A percentile compares a stretch with the other conserved stretches of the same genome.
These are phyloP conservation scores for Lipomyces starkeyi DNA, from an alignment of 805 yeast species.

Conservation along the genomic window DNA sequence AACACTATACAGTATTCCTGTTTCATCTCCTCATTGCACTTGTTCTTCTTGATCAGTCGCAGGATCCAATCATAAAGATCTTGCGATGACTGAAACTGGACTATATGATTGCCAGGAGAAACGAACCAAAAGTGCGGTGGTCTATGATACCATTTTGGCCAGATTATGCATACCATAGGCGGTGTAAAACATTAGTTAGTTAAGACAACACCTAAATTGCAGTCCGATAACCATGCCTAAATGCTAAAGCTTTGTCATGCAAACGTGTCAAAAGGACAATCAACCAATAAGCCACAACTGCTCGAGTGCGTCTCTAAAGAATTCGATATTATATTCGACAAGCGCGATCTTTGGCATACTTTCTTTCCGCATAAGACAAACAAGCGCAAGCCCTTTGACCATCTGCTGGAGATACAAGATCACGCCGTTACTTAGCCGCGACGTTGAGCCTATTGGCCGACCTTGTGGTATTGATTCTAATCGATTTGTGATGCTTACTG, in stretches of 20 bases:
- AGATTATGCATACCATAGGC: too few species aligned
- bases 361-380: slow-evolving; percentile 79
- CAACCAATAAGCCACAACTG: slow-evolving; percentile 28
- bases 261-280: not conserved
- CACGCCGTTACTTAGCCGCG: slow-evolving; percentile 82
- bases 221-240: not conserved
- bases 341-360: slow-evolving; percentile 62
- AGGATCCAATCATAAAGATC: too few species aligned
- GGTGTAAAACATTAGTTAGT: too few species aligned
- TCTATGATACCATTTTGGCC: too few species aligned
- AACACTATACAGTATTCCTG: too few species aligned
- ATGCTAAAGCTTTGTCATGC: not conserved
- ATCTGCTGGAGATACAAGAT: slow-evolving; percentile 83
- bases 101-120: too few species aligned
- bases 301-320: slow-evolving; percentile 52
- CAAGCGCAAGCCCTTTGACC: slow-evolving; percentile 91
- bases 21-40: too few species aligned
- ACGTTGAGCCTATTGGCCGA: slow-evolving; percentile 61
- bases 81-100: too few species aligned
- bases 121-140: too few species aligned
- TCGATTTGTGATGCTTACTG: slow-evolving; percentile 15
- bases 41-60: too few species aligned
- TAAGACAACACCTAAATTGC: not conserved
- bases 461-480: not conserved
- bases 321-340: slow-evolving; percentile 86